Base-by-base conservation (phyloP, 768 basidiomycete genomes). In the Coprinopsis sp. region DNA sequence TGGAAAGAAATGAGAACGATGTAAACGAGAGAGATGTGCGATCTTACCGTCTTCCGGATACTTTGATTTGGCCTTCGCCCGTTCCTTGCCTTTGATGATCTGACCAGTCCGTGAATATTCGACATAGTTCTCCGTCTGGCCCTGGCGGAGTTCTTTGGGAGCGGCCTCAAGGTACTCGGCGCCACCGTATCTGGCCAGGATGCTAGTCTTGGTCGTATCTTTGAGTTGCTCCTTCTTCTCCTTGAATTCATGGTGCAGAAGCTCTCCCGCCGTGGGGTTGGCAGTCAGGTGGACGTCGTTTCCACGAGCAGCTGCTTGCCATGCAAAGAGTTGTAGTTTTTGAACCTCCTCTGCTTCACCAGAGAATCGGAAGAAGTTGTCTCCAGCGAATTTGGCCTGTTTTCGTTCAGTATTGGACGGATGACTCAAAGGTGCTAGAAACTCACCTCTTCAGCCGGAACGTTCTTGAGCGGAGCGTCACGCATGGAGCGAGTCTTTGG, bases 401-500 rank as follows among this genome's bases (percentile, higher is more conserved):
- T 22, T 19, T 45, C 33, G 41, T 34, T 51, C 11, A 44, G n/a
- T n/a, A 19, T 6, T 23, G 18, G 10, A 12, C 27, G 3, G 30
- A n/a, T 36, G 16, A 6, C 18, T 27, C 18, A 4, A 27, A 23
- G 50, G 31, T 27, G 3, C 13, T 47, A 11, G 19, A 29, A 6
- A 69, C 87, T 41, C 61, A 94, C 93, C 58, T 98, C 95, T 65
- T 95, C 92, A n/a, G 89, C 69, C 5, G 82, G 73, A 21, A 89
- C 71, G 54, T 81, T 78, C 62, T 79, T 81, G 12, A 83, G 50
- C 0, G 95, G 96, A 33, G 95, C 94, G 59, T 99, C 96, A 67
- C 96, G 87, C 96, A 99, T 99, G 6, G 95, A 97, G 59, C 96
- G 85, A 11, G 96, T 98, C 72, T 99, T 99, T 37, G 96, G 96